Evolutionary conservation across 2,329 filamentous ascomycete species (phyloP).

Genomic region (Botryotinia narcissicola): DNA sequence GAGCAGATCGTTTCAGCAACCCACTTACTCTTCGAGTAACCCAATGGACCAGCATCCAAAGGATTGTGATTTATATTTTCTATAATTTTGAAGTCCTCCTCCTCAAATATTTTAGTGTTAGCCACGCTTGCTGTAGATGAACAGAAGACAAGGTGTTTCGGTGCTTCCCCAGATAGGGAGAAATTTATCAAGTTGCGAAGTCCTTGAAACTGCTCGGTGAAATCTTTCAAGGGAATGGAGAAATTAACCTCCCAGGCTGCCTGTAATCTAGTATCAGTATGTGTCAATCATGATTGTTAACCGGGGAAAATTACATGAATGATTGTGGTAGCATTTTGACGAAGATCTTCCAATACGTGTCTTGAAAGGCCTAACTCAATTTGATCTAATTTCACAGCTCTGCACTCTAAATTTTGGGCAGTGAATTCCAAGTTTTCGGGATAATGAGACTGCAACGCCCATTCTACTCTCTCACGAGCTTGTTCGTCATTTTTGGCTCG

Average conservation of each 20-base stretch:
- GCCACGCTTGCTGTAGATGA: constrained; percentile 49
- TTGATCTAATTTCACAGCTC: constrained; percentile 49
- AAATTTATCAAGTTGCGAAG: constrained; percentile 50
- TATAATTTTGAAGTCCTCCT: not conserved
- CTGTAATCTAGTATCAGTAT: constrained; percentile 19
- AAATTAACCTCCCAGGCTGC: constrained; percentile 65
- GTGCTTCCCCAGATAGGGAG: constrained; percentile 35
- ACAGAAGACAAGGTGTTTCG: constrained; percentile 47
- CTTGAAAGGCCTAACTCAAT: constrained; percentile 47
- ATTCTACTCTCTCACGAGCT: constrained; percentile 45
- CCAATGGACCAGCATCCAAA: constrained; percentile 45
- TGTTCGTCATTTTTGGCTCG: constrained; percentile 46
- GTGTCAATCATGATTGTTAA: not conserved
- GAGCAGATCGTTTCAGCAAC: constrained; percentile 55
- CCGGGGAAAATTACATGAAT: constrained; percentile 48
- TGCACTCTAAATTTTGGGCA: constrained; percentile 23
- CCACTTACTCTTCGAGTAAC: constrained; percentile 58
- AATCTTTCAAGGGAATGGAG: constrained; percentile 53
- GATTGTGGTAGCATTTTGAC: constrained; percentile 42
- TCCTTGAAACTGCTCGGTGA: constrained; percentile 52
- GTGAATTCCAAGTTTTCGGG: not conserved
- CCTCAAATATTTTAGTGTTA: constrained; percentile 32
- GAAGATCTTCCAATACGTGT: constrained; percentile 36
- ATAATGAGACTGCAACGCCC: constrained; percentile 42
- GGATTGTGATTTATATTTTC: constrained; percentile 1